A percentile compares a stretch with the other conserved stretches of the same genome.
Evolutionary conservation across 805 yeast genomes (phyloP).

Genomic region (Wickerhamiella sorbophila): DNA sequence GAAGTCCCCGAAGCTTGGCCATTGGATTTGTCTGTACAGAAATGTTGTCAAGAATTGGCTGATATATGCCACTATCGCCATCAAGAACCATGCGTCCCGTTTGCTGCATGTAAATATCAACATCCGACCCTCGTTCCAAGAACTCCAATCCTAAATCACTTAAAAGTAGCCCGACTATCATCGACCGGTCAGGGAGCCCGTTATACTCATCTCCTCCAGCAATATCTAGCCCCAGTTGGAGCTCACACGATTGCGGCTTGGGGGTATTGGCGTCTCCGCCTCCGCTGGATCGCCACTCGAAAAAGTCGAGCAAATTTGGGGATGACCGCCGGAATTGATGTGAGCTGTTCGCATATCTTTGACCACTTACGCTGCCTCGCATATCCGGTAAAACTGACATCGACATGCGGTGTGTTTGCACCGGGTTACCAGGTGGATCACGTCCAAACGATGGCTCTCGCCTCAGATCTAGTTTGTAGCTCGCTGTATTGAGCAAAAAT

Average conservation of each 20-base stretch:
- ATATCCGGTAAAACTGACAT: constrained; percentile 10
- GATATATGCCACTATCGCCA: constrained; percentile 15
- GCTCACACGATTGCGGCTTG: not conserved
- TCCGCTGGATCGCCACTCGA: constrained; percentile 7
- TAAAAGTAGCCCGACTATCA: constrained; percentile 16
- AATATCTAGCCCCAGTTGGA: not conserved
- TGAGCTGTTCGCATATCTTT: not conserved
- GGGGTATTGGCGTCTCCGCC: not conserved
- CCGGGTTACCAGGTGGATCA: not conserved
- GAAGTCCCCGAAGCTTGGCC: constrained; percentile 12
- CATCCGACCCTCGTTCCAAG: constrained; percentile 23
- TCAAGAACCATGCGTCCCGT: constrained; percentile 20
- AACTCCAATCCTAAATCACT: constrained; percentile 22
- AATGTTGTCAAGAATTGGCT: constrained; percentile 15
- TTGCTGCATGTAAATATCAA: constrained; percentile 22
- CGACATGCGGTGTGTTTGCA: constrained; percentile 8
- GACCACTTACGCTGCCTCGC: not conserved
- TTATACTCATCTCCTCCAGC: not conserved
- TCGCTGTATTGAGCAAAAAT: constrained; percentile 12
- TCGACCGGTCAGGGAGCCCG: constrained; percentile 2
- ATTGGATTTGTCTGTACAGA: constrained; percentile 11
- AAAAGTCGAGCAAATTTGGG: constrained; percentile 9
- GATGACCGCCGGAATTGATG: constrained; percentile 6
- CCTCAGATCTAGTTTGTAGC: constrained; percentile 16
- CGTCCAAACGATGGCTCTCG: constrained; percentile 2